These are phyloP conservation scores for Pichia norvegensis DNA, from an alignment of 1,139 yeast species.

Conservation along the genomic window DNA sequence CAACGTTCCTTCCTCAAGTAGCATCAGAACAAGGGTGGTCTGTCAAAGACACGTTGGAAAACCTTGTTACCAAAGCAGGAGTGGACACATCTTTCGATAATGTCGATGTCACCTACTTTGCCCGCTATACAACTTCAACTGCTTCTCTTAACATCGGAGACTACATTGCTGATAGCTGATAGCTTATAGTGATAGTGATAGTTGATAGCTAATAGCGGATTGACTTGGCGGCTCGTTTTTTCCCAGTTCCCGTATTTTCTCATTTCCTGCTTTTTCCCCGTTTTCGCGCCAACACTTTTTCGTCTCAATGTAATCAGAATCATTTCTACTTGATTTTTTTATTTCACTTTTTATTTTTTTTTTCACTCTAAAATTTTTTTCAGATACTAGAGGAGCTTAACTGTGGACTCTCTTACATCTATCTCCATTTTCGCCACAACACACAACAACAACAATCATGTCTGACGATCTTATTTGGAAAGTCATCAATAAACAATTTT, in stretches of 20 bases:
- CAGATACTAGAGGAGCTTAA: background rate
- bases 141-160: background rate
- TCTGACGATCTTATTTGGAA: conserved; percentile 43
- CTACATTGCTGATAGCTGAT: too few species aligned
- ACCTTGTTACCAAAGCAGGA: conserved; percentile 71
- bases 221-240: too few species aligned
- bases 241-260: too few species aligned
- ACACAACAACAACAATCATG: conserved; percentile 9
- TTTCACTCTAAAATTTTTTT: background rate
- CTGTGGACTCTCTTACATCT: background rate
- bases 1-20: conserved; percentile 87
- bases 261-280: background rate
- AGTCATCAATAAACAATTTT: conserved; percentile 51
- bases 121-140: background rate
- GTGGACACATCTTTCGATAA: conserved; percentile 18
- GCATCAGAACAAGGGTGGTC: conserved; percentile 88
- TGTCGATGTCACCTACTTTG: conserved; percentile 17
- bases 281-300: background rate
- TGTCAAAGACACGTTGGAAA: conserved; percentile 57
- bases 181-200: too few species aligned
- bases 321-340: background rate
- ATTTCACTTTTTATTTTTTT: background rate
- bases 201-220: too few species aligned
- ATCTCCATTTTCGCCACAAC: background rate
- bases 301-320: background rate